Conservation (phyloP, 495 filamentous ascomycete genomes). For the Aspergillus incahuasiensis region DNA sequence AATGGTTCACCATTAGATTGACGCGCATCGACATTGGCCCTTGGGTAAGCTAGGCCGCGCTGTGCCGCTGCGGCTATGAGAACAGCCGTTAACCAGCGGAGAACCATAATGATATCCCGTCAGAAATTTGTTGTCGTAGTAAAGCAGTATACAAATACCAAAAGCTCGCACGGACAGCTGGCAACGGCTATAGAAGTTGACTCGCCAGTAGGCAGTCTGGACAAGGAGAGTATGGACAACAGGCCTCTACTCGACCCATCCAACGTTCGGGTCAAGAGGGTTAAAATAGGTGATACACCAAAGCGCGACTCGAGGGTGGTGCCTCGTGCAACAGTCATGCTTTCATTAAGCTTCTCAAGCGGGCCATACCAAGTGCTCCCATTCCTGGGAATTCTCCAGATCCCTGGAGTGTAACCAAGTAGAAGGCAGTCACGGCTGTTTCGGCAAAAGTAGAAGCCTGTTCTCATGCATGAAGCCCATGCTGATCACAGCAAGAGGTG, state of each 20-base stretch:
- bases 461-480: not conserved
- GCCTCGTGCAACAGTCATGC: constrained; percentile 1
- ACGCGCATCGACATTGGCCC: not conserved
- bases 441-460: not conserved
- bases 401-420: not conserved
- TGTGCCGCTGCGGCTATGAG: not conserved
- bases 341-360: not conserved
- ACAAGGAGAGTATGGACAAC: not conserved
- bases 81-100: not conserved
- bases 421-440: not conserved
- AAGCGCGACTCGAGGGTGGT: not conserved
- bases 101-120: not conserved
- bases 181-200: too few species aligned
- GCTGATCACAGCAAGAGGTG: not conserved
- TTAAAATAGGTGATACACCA: not conserved
- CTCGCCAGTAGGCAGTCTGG: not conserved
- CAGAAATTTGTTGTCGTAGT: not conserved
- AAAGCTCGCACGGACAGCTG: too few species aligned
- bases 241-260: not conserved
- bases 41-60: not conserved
- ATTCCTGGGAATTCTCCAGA: constrained; percentile 3
- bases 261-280: not conserved
- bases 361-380: not conserved
- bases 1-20: constrained; percentile 11
- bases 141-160: too few species aligned